Evolutionary conservation across 2,329 filamentous ascomycete species (phyloP).

Genomic region (Fusarium torulosum): DNA sequence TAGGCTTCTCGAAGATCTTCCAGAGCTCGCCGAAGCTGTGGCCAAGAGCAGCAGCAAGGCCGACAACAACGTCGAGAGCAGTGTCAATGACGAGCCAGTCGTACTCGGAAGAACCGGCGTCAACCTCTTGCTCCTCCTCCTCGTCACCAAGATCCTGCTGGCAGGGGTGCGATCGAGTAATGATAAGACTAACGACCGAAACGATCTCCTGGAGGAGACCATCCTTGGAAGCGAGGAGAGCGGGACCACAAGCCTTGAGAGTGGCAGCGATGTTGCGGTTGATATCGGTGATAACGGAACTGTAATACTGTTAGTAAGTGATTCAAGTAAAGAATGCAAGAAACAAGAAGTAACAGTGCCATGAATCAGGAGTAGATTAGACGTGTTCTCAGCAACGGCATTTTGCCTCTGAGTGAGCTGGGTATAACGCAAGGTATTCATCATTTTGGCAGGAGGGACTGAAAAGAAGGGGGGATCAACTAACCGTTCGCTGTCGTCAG

Average conservation of each 20-base stretch:
- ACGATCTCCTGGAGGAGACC: constrained; percentile 79
- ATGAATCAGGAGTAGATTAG: constrained; percentile 57
- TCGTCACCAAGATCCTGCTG: constrained; percentile 90
- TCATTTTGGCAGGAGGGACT: constrained; percentile 68
- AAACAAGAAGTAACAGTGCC: constrained; percentile 45
- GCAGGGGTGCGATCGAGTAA: constrained; percentile 91
- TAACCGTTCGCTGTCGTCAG: constrained; percentile 93
- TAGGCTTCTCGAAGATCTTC: constrained; percentile 95
- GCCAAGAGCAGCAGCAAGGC: constrained; percentile 85
- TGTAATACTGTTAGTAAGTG: constrained; percentile 63
- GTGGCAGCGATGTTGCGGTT: constrained; percentile 93
- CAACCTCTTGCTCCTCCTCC: constrained; percentile 79
- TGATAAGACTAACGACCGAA: constrained; percentile 79
- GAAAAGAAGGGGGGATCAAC: constrained; percentile 58
- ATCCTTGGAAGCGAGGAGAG: constrained; percentile 79
- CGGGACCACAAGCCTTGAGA: constrained; percentile 90
- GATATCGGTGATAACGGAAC: constrained; percentile 91
- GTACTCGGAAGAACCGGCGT: constrained; percentile 88
- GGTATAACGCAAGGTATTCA: constrained; percentile 94
- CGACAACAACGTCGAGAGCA: constrained; percentile 89
- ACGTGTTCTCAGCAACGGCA: constrained; percentile 90
- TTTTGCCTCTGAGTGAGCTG: constrained; percentile 99
- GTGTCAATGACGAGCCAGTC: constrained; percentile 98
- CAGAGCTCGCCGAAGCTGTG: constrained; percentile 86
- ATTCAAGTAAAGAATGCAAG: constrained; percentile 34